These are phyloP conservation scores for Hemisphaericaspora nanyangensis DNA, from an alignment of 805 yeast genomes.

Conservation along the genomic window DNA sequence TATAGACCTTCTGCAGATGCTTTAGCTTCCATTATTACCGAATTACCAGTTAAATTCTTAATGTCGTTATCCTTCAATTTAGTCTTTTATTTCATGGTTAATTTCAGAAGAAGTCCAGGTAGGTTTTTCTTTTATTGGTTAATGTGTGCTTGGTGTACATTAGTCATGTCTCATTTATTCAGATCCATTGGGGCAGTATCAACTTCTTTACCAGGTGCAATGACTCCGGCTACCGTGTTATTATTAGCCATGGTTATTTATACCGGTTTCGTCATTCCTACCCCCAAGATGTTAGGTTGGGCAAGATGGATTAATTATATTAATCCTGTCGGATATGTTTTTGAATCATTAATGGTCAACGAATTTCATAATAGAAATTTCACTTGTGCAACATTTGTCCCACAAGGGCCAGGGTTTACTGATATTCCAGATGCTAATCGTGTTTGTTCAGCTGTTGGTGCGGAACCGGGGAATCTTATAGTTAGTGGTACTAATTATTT, in stretches of 20 bases:
- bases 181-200: conserved; percentile 42
- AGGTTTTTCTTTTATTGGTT: conserved; percentile 38
- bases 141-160: conserved; percentile 25
- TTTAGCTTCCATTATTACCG: conserved; percentile 55
- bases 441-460: conserved; percentile 61
- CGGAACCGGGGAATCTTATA: conserved; percentile 46
- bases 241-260: conserved; percentile 53
- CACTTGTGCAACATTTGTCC: conserved; percentile 55
- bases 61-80: conserved; percentile 29
- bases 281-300: conserved; percentile 58
- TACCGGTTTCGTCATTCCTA: conserved; percentile 45
- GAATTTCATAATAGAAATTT: conserved; percentile 60
- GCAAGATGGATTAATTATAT: conserved; percentile 49
- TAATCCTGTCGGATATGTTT: conserved; percentile 40
- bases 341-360: conserved; percentile 59
- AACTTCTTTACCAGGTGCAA: conserved; percentile 37
- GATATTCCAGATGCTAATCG: conserved; percentile 31
- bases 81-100: conserved; percentile 47
- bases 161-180: conserved; percentile 40
- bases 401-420: conserved; percentile 54
- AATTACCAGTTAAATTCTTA: conserved; percentile 54
- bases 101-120: conserved; percentile 34
- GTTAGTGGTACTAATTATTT: conserved; percentile 64
- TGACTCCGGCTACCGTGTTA: conserved; percentile 44
- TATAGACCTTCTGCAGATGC: conserved; percentile 77